phyloP scores from a whole-genome alignment of 2,329 filamentous ascomycete species.

The Trematosphaeria pertusa region DNA sequence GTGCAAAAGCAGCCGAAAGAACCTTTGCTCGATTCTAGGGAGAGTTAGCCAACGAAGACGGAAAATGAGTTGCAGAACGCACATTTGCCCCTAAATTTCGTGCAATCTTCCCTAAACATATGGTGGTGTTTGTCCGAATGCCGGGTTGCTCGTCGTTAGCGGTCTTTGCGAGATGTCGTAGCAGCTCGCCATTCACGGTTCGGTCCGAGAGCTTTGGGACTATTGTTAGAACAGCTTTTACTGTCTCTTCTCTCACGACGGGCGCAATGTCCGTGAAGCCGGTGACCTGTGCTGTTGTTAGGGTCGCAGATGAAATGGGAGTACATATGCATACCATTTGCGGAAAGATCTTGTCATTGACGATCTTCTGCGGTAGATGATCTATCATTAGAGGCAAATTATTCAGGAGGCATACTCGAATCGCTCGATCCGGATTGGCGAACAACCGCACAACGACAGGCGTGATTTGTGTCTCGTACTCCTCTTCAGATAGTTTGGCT shows the following conservation, averaged over 20 bases:
- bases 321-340: slow-evolving; percentile 69
- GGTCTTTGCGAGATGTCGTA: slow-evolving; percentile 91
- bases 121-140: slow-evolving; percentile 97
- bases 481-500: slow-evolving; percentile 83
- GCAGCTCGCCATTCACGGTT: slow-evolving; percentile 88
- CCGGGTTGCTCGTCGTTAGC: slow-evolving; percentile 97
- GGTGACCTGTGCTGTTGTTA: slow-evolving; percentile 67
- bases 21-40: slow-evolving; percentile 81
- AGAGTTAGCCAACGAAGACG: slow-evolving; percentile 14
- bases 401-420: slow-evolving; percentile 89
- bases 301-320: slow-evolving; percentile 1
- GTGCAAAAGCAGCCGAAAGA: slow-evolving; percentile 87
- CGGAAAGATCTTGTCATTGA: slow-evolving; percentile 97
- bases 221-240: slow-evolving; percentile 89
- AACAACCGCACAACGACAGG: slow-evolving; percentile 90
- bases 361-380: slow-evolving; percentile 81
- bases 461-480: slow-evolving; percentile 83
- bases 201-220: slow-evolving; percentile 90
- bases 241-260: slow-evolving; percentile 90
- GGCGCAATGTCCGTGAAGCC: slow-evolving; percentile 93
- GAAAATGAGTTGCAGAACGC: slow-evolving; percentile 21
- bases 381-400: slow-evolving; percentile 92
- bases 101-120: slow-evolving; percentile 95
- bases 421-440: slow-evolving; percentile 86
- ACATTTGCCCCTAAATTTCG: slow-evolving; percentile 77